Conservation (phyloP, 352 stramenopile species). For the Pythium scleroteichum region DNA sequence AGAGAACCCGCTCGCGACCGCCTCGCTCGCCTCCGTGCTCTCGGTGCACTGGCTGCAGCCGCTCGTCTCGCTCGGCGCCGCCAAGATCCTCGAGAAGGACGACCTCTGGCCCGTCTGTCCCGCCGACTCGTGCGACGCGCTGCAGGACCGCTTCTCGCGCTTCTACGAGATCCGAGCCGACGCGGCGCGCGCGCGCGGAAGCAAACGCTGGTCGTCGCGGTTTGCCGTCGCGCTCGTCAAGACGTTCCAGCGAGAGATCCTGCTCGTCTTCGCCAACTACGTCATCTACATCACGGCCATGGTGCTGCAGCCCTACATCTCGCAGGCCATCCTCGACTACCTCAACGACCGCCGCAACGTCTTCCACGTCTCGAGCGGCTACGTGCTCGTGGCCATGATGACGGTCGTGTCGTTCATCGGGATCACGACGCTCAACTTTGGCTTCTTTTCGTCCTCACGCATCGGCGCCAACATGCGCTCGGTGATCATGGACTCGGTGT, state of each 20-base stretch:
- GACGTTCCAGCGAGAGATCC: conserved; percentile 31
- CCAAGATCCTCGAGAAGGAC: conserved; percentile 39
- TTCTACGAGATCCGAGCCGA: conserved; percentile 22
- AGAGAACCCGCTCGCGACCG: conserved; percentile 37
- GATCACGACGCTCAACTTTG: conserved; percentile 37
- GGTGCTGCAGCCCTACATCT: conserved; percentile 38
- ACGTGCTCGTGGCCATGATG: conserved; percentile 36
- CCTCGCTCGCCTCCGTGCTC: conserved; percentile 36
- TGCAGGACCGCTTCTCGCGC: conserved; percentile 28
- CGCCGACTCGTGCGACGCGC: conserved; percentile 29
- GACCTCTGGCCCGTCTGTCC: conserved; percentile 42
- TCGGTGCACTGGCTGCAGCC: conserved; percentile 39
- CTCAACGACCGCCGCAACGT: conserved; percentile 30
- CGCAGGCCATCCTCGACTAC: conserved; percentile 39
- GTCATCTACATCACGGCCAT: conserved; percentile 33
- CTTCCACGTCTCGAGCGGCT: conserved; percentile 33
- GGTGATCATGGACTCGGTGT: conserved; percentile 42
- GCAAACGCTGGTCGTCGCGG: conserved; percentile 18
- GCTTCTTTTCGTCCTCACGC: conserved; percentile 32
- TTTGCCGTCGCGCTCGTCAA: conserved; percentile 31
- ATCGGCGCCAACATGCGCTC: conserved; percentile 40
- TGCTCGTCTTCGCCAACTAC: conserved; percentile 28
- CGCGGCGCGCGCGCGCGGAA: not conserved
- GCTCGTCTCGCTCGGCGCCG: conserved; percentile 36
- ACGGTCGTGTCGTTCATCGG: conserved; percentile 34